phyloP scores from a whole-genome alignment of 257 asterid genomes.

The Mentha longifolia region DNA sequence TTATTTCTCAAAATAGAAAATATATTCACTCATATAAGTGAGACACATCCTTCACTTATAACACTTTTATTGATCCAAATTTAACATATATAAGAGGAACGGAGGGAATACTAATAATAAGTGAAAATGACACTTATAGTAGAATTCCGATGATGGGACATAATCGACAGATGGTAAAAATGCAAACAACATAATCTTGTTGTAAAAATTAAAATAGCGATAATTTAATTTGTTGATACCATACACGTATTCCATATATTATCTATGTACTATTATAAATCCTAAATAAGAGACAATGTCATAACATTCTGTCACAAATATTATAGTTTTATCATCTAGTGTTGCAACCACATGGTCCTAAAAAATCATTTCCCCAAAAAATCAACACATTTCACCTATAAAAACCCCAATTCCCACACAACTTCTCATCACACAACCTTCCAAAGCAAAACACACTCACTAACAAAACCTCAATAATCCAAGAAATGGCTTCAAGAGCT shows the following conservation, averaged over 20 bases:
- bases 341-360: slow-evolving; percentile 1
- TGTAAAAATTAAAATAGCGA: not conserved
- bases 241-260: not conserved
- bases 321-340: not conserved
- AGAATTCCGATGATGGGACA: too few relatives aligned
- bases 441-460: not conserved
- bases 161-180: too few relatives aligned
- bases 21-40: too few relatives aligned
- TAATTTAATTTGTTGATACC: not conserved
- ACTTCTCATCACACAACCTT: not conserved
- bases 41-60: too few relatives aligned
- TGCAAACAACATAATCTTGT: not conserved
- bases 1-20: too few relatives aligned
- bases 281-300: not conserved
- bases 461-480: not conserved
- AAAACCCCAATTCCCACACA: not conserved
- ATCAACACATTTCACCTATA: not conserved
- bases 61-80: too few relatives aligned
- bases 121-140: too few relatives aligned
- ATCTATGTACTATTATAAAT: not conserved
- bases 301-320: slow-evolving; percentile 11
- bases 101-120: too few relatives aligned
- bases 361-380: not conserved
- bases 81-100: too few relatives aligned
- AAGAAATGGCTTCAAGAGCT: slow-evolving; percentile 10